Conservation (phyloP, 2,329 filamentous ascomycete species). For the Phaeosphaeria sp. region DNA sequence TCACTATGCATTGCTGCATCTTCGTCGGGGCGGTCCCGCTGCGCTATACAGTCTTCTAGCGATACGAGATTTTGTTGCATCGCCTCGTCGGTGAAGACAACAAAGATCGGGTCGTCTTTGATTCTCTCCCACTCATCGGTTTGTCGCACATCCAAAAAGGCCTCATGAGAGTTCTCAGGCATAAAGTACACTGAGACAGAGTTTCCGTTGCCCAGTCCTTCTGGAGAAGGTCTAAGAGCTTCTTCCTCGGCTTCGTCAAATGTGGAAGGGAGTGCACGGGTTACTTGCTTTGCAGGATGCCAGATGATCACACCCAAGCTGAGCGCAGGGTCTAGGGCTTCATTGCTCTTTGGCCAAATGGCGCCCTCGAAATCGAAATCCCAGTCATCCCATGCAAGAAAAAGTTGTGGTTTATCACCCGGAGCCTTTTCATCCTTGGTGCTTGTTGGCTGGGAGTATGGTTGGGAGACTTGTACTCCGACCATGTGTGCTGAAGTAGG, state of each 20-base stretch:
- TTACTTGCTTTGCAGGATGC: constrained; percentile 53
- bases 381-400: constrained; percentile 47
- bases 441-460: constrained; percentile 19
- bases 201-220: constrained; percentile 48
- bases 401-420: constrained; percentile 38
- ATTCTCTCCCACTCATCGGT: constrained; percentile 59
- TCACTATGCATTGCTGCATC: constrained; percentile 22
- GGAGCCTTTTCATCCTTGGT: constrained; percentile 21
- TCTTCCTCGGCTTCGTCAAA: constrained; percentile 54
- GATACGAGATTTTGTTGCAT: constrained; percentile 48
- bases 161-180: constrained; percentile 51
- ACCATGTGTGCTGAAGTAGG: constrained; percentile 29
- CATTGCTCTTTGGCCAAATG: constrained; percentile 53
- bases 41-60: constrained; percentile 51
- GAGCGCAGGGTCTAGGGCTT: constrained; percentile 52
- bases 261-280: constrained; percentile 51
- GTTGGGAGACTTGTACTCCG: constrained; percentile 16
- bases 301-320: constrained; percentile 56
- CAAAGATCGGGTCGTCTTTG: constrained; percentile 58
- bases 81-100: constrained; percentile 51
- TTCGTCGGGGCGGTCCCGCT: constrained; percentile 48
- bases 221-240: constrained; percentile 46
- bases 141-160: constrained; percentile 55
- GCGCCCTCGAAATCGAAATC: constrained; percentile 54
- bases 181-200: constrained; percentile 60